These are phyloP conservation scores for Aspergillus sparsus DNA, from an alignment of 495 filamentous ascomycete species.

Conservation along the genomic window DNA sequence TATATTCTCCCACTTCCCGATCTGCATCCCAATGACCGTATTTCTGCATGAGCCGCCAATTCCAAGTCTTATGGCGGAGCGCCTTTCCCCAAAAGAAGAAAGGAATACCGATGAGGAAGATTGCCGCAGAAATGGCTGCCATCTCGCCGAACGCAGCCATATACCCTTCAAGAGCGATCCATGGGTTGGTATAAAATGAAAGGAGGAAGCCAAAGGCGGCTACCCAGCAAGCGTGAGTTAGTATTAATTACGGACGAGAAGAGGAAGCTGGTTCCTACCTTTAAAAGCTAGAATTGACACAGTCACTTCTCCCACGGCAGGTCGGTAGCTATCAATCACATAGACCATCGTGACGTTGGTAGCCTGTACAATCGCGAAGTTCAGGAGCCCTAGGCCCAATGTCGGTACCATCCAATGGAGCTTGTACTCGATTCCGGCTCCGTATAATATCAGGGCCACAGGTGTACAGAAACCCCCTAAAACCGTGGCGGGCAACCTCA, in stretches of 20 bases:
- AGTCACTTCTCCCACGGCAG: conserved; percentile 54
- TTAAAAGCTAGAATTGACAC: conserved; percentile 56
- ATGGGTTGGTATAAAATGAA: conserved; percentile 60
- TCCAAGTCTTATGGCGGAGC: conserved; percentile 46
- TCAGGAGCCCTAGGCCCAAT: conserved; percentile 50
- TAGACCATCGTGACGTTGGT: conserved; percentile 57
- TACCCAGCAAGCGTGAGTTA: conserved; percentile 3
- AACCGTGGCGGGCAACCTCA: conserved; percentile 52
- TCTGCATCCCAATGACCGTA: conserved; percentile 51
- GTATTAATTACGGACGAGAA: not conserved
- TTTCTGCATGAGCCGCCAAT: conserved; percentile 44
- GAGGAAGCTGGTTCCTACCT: conserved; percentile 24
- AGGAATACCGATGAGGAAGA: conserved; percentile 44
- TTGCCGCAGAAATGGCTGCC: conserved; percentile 48
- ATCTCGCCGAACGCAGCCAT: conserved; percentile 53
- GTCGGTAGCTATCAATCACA: conserved; percentile 56
- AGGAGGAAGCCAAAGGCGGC: conserved; percentile 58
- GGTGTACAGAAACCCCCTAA: conserved; percentile 48
- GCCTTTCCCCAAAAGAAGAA: conserved; percentile 52
- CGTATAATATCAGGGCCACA: conserved; percentile 50
- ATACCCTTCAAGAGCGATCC: conserved; percentile 55
- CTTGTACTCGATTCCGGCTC: conserved; percentile 49
- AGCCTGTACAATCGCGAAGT: conserved; percentile 52
- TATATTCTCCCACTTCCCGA: conserved; percentile 52
- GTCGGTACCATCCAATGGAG: conserved; percentile 59